phyloP scores from a whole-genome alignment of 371 early-diverging fungal species.

The Funneliformis caledonium region DNA sequence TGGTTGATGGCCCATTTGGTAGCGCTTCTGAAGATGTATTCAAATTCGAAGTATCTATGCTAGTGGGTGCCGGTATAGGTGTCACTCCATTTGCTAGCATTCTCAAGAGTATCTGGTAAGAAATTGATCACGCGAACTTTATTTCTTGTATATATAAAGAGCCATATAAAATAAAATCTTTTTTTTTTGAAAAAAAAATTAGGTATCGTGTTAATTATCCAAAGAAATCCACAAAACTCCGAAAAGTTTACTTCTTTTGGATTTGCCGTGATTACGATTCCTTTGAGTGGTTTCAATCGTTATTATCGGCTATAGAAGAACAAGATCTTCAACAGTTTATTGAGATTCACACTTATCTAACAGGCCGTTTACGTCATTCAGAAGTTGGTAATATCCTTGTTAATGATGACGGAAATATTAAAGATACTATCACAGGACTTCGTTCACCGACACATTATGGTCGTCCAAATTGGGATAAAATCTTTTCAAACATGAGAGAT shows the following conservation, averaged over 20 bases:
- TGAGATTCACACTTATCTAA: slow-evolving; percentile 77
- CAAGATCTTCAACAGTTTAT: slow-evolving; percentile 66
- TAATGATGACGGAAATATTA: slow-evolving; percentile 53
- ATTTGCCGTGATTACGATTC: slow-evolving; percentile 79
- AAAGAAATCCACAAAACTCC: slow-evolving; percentile 56
- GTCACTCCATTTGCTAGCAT: slow-evolving; percentile 60
- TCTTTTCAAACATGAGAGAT: slow-evolving; percentile 59
- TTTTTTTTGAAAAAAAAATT: background rate
- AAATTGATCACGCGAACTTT: background rate
- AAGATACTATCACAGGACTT: slow-evolving; percentile 63
- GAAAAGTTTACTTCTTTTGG: slow-evolving; percentile 90
- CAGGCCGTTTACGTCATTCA: slow-evolving; percentile 60
- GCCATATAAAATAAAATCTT: slow-evolving; percentile 16
- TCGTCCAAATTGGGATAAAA: slow-evolving; percentile 62
- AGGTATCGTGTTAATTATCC: slow-evolving; percentile 54
- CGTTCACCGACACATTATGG: slow-evolving; percentile 66
- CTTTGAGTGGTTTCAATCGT: slow-evolving; percentile 81
- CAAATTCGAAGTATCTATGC: slow-evolving; percentile 77
- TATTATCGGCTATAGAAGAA: slow-evolving; percentile 70
- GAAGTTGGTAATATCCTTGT: slow-evolving; percentile 61
- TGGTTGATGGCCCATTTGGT: slow-evolving; percentile 90
- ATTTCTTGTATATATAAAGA: slow-evolving; percentile 57
- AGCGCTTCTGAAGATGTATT: slow-evolving; percentile 87
- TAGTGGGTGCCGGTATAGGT: slow-evolving; percentile 85
- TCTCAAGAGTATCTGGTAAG: slow-evolving; percentile 52